Conservation (phyloP, 208 protist genomes). For the Crithidia mellificae region DNA sequence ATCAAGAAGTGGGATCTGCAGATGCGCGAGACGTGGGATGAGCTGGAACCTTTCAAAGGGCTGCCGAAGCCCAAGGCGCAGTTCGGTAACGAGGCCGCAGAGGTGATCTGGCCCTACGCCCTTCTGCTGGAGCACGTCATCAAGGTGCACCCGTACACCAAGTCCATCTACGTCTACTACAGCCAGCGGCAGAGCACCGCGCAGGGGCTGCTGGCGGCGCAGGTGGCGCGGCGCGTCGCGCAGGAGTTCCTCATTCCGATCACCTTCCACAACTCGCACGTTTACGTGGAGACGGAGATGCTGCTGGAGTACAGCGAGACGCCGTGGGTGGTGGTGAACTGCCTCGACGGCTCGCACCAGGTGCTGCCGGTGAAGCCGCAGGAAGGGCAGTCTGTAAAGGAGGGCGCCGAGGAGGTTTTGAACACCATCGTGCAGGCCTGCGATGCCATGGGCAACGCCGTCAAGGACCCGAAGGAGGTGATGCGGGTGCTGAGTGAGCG, state of each 20-base stretch:
- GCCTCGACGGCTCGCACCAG: conserved; percentile 70
- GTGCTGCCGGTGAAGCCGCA: conserved; percentile 52
- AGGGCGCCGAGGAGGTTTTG: conserved; percentile 54
- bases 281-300: conserved; percentile 91
- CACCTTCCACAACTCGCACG: conserved; percentile 92
- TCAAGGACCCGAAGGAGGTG: conserved; percentile 63
- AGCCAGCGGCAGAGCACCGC: conserved; percentile 68
- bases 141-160: conserved; percentile 90
- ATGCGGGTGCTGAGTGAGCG: conserved; percentile 78
- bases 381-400: conserved; percentile 28
- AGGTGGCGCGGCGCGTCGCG: conserved; percentile 61
- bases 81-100: conserved; percentile 89
- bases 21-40: conserved; percentile 86
- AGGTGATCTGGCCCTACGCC: conserved; percentile 90
- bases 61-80: conserved; percentile 87
- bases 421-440: conserved; percentile 58
- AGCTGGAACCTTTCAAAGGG: conserved; percentile 85
- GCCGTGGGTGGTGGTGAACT: conserved; percentile 86
- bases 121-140: conserved; percentile 82
- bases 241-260: conserved; percentile 87
- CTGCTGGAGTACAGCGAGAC: conserved; percentile 91
- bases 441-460: conserved; percentile 59
- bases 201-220: conserved; percentile 44
- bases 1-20: conserved; percentile 85
- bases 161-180: conserved; percentile 93